Evolutionary conservation across 495 filamentous ascomycete genomes (phyloP), one percentile per base, ranked within the genome.

Genomic region (Hyaloscypha bicolor): DNA sequence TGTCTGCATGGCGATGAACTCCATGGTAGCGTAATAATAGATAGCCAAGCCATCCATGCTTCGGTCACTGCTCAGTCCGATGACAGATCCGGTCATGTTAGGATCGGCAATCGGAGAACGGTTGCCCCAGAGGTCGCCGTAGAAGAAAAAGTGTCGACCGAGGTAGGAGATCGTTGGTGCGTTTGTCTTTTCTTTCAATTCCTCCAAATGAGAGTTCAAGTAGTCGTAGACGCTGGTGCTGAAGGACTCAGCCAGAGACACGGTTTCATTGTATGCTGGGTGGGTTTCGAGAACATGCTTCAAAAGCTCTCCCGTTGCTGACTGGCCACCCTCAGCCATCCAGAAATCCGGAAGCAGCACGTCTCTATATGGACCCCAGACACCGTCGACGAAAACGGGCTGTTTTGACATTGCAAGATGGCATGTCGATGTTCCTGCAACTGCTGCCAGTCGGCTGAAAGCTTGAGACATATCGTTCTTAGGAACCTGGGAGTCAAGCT

Each of bases 61-160:
- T 66, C 90, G 91, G 76, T 99, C 94, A 62, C 86, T 90, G 75
- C 87, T 90, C 37, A 99, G 82, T 6, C 95, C 95, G 63, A 96
- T 87, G 55, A 95, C 85, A 1, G 93, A 87, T 35, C 95, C 95
- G 33, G 87, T 88, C 95, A 99, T 99, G 75, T 86, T 87, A 1
- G 94, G 85, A 72, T 99, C 93, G 0, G 94, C 94, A 64, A 99
- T 87, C 6, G 95, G 95, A 21, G 92, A 96, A 35, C 95, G 88
- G 77, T 99, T 99, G 51, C 95, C 95, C 84, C 95, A 97, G n/a
- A 97, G 86, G 73, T 99, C 95, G 62, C 95, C 95, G 74, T 98
- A 97, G 82, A 99, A 96, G 85, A 98, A 99, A 77, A 96, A 89
- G 76, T 98, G 94, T 8, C 95, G 90, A 19, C 85, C 92, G 0